Conservation (phyloP, 495 filamentous ascomycete species). For the Hyaloscypha bicolor region DNA sequence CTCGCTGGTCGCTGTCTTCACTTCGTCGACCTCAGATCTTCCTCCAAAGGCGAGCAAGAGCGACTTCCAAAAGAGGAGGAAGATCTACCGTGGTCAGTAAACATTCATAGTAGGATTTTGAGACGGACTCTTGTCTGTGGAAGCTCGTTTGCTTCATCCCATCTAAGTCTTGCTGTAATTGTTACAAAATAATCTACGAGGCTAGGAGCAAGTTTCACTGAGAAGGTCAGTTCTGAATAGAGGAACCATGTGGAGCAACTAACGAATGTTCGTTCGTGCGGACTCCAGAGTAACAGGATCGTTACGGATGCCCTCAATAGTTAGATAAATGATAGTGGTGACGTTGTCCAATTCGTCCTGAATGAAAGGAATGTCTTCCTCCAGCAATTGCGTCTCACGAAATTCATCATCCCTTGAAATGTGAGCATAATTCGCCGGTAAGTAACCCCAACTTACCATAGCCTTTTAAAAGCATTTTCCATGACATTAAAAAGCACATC, state of each 20-base stretch:
- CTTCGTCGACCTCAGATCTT: constrained; percentile 65
- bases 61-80: constrained; percentile 89
- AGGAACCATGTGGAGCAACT: constrained; percentile 31
- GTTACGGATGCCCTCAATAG: constrained; percentile 66
- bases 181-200: constrained; percentile 74
- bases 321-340: constrained; percentile 71
- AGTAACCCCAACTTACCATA: constrained; percentile 41
- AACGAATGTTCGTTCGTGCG: constrained; percentile 45
- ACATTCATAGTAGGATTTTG: neutral
- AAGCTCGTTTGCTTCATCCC: constrained; percentile 76
- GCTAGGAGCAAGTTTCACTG: constrained; percentile 63
- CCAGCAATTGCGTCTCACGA: constrained; percentile 25
- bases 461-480: constrained; percentile 57
- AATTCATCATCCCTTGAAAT: constrained; percentile 31
- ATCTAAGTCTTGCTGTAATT: constrained; percentile 75
- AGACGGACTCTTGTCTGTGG: constrained; percentile 46
- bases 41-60: constrained; percentile 84
- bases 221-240: constrained; percentile 2
- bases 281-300: constrained; percentile 43
- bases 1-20: constrained; percentile 67
- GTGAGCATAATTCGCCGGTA: constrained; percentile 32
- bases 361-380: constrained; percentile 35
- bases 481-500: constrained; percentile 62
- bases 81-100: constrained; percentile 45
- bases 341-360: constrained; percentile 62